phyloP scores from a whole-genome alignment of 2,329 filamentous ascomycete species.

The Berkeleyomyces rouxiae region DNA sequence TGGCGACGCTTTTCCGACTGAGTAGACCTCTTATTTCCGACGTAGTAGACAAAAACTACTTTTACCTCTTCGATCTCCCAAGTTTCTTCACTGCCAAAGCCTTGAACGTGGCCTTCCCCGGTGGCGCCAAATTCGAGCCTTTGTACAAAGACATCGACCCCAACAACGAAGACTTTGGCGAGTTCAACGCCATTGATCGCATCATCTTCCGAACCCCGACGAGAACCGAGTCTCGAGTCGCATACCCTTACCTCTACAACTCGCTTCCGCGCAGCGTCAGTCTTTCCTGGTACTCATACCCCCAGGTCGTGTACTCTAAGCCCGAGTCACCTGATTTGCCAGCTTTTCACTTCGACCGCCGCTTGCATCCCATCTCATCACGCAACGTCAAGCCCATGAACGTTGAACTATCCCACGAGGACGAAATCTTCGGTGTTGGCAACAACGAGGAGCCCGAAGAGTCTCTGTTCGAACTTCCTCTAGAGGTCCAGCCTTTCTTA shows the following conservation, averaged over 20 bases:
- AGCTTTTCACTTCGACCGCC: constrained; percentile 94
- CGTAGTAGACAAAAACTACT: constrained; percentile 90
- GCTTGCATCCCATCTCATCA: constrained; percentile 94
- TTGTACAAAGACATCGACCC: constrained; percentile 97
- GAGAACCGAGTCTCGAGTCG: constrained; percentile 86
- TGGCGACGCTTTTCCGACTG: constrained; percentile 86
- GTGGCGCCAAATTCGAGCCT: constrained; percentile 89
- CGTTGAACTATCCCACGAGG: constrained; percentile 78
- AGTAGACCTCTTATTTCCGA: constrained; percentile 85
- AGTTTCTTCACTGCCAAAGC: constrained; percentile 94
- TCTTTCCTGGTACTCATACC: constrained; percentile 83
- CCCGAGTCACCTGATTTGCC: constrained; percentile 79
- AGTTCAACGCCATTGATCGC: constrained; percentile 97
- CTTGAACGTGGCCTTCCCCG: constrained; percentile 92
- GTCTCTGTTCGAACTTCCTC: constrained; percentile 69
- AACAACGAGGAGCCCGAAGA: constrained; percentile 61
- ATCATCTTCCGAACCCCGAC: constrained; percentile 97
- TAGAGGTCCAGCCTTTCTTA: constrained; percentile 70
- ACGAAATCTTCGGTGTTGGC: constrained; percentile 74
- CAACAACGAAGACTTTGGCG: constrained; percentile 97
- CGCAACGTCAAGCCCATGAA: constrained; percentile 89
- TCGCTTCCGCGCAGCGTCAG: constrained; percentile 88
- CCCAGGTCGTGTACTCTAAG: constrained; percentile 79
- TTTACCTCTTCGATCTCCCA: constrained; percentile 89
- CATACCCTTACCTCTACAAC: constrained; percentile 91